Conservation (phyloP, 768 basidiomycete species). For the Boletus tylopilopsis region DNA sequence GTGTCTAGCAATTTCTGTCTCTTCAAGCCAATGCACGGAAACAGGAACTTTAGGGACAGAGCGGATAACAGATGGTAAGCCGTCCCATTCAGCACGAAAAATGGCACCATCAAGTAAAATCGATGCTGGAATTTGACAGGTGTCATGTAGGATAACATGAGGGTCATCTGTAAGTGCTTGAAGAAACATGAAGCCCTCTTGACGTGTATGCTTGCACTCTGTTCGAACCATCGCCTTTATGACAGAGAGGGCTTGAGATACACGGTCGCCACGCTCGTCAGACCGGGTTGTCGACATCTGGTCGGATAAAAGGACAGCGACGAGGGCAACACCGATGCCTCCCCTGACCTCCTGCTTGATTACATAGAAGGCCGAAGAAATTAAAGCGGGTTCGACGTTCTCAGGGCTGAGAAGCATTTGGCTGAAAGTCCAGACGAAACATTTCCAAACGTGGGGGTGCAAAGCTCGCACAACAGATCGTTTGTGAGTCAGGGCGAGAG, state of each 20-base stretch:
- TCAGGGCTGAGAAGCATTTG: constrained; percentile 31
- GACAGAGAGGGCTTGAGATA: constrained; percentile 36
- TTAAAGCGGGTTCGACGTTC: constrained; percentile 21
- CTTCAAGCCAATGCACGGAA: constrained; percentile 33
- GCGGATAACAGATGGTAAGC: constrained; percentile 27
- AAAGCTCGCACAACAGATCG: constrained; percentile 35
- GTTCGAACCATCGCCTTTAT: constrained; percentile 37
- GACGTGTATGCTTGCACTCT: constrained; percentile 21
- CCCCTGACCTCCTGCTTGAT: constrained; percentile 45
- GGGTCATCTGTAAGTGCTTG: constrained; percentile 31
- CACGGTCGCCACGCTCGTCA: constrained; percentile 16
- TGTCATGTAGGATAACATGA: constrained; percentile 1
- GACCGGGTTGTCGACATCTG: neutral
- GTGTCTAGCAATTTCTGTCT: constrained; percentile 36
- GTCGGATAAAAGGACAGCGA: constrained; percentile 35
- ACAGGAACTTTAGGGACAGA: constrained; percentile 23
- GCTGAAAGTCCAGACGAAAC: constrained; percentile 54
- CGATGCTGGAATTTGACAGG: constrained; percentile 26
- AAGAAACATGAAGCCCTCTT: constrained; percentile 36
- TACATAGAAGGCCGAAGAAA: constrained; percentile 38
- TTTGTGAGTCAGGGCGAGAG: constrained; percentile 31
- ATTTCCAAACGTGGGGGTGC: constrained; percentile 47
- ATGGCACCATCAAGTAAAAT: constrained; percentile 46
- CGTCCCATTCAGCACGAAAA: constrained; percentile 25
- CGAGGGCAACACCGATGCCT: constrained; percentile 43